Base-by-base conservation (phyloP, 352 stramenopile genomes). In the Globisporangium okanoganense region DNA sequence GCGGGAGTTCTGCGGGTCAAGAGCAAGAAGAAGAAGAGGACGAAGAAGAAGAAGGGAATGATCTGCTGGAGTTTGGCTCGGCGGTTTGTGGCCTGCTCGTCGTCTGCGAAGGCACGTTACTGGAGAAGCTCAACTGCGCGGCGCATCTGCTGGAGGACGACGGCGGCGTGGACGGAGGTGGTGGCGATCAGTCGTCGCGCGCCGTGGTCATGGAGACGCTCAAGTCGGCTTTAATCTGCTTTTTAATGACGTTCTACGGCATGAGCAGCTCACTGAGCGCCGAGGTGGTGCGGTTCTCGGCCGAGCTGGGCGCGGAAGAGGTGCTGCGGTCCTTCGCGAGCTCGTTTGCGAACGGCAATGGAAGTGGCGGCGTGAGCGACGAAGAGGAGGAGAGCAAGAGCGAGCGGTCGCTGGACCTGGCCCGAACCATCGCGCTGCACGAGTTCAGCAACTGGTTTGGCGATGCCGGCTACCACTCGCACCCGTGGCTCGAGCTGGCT, bases 231-330 rank as follows among this genome's bases (percentile, higher is more conserved):
- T 71, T 94, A 24, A 90, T 76, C 68, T 85, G 77, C 56, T 91
- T 90, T 60, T 67, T 94, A 22, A 92, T 94, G 72, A 75, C 79
- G 12, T 90, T 94, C 51, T 94, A 92, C 64, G 85, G 79, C 29
- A 89, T 94, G 69, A 92, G 81, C 40, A 90, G 77, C 58, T 92
- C 82, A 8, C 56, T 90, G 12, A 89, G 79, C 35, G 76, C 78
- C 1, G 85, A 94, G 20, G 61, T 92, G 14, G 80, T 85, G 2
- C 82, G 85, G 2, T 87, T 82, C 47, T 94, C 82, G 0, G 81
- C 85, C 0, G 74, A 92, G 22, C 61, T 89, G 0, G 85, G 85
- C 25, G 81, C 82, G 0, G 77, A 89, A 8, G 78, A 75, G n/a
- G 82, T 94, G 3, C 52, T 94, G 4, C 73, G 73, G 31, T 80